phyloP scores from a whole-genome alignment of 2,329 filamentous ascomycete genomes.

The Plectosphaerella cucumerina region DNA sequence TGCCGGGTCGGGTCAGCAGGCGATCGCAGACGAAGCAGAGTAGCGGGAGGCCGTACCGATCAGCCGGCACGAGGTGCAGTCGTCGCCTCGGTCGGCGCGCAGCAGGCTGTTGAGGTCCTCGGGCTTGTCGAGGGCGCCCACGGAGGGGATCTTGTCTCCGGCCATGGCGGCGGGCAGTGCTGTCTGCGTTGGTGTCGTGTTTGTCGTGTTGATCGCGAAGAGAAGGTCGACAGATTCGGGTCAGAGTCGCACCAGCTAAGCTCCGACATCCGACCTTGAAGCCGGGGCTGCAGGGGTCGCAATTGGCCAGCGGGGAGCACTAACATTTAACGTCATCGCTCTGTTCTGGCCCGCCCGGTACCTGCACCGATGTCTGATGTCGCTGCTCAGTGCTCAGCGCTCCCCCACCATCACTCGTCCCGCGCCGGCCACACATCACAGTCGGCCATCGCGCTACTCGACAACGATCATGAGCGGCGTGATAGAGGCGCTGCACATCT shows the following conservation, averaged over 20 bases:
- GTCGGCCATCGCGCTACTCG: constrained; percentile 8
- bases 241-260: not conserved
- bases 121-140: constrained; percentile 53
- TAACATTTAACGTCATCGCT: constrained; percentile 26
- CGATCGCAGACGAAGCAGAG: not conserved
- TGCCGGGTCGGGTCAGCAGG: constrained; percentile 2
- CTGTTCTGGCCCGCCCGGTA: not conserved
- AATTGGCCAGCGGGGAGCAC: constrained; percentile 7
- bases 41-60: constrained; percentile 51
- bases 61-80: constrained; percentile 69
- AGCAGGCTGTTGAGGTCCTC: constrained; percentile 58
- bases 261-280: not conserved
- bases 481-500: constrained; percentile 95
- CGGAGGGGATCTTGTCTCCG: constrained; percentile 42
- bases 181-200: not conserved
- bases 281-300: not conserved
- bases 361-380: not conserved
- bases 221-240: not conserved
- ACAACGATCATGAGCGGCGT: constrained; percentile 68
- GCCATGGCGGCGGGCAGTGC: constrained; percentile 29
- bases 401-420: not conserved
- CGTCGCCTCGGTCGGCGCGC: constrained; percentile 52
- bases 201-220: not conserved
- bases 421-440: not conserved
- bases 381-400: no score